Conservation (phyloP, 179 eudicot genomes). For the Spinacia oleracea region DNA sequence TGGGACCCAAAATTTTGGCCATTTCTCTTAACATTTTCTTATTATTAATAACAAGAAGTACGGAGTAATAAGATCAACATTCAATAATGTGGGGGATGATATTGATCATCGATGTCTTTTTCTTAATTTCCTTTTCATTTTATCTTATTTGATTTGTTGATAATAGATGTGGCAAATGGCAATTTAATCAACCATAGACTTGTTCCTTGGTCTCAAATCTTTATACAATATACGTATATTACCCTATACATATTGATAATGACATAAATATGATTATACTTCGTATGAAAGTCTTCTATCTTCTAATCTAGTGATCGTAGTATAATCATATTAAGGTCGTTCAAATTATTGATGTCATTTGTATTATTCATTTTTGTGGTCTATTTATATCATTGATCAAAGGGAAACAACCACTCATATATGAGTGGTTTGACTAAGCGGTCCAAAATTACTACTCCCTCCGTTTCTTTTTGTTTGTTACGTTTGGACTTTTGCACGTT, state of each 20-base stretch:
- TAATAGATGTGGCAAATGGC: slow-evolving; percentile 7
- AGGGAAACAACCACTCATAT: background rate
- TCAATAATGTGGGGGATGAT: background rate
- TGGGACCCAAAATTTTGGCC: background rate
- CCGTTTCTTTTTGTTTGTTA: too few relatives aligned
- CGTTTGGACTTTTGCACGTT: too few relatives aligned
- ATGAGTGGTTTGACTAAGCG: too few relatives aligned
- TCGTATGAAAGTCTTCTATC: too few relatives aligned
- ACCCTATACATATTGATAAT: too few relatives aligned
- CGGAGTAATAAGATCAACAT: background rate
- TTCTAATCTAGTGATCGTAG: too few relatives aligned
- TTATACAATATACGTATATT: background rate
- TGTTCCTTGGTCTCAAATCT: slow-evolving; percentile 1
- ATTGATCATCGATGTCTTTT: background rate
- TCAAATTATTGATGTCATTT: too few relatives aligned
- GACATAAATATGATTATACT: too few relatives aligned
- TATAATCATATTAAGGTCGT: too few relatives aligned
- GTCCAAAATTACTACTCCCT: too few relatives aligned
- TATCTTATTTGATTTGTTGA: background rate
- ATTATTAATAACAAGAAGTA: too few relatives aligned
- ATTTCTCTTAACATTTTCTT: background rate
- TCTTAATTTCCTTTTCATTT: background rate
- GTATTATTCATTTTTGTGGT: background rate
- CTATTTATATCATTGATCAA: background rate
- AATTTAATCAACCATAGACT: slow-evolving; percentile 11